Conservation (phyloP, 768 basidiomycete genomes). For the Trametes meyenii region DNA sequence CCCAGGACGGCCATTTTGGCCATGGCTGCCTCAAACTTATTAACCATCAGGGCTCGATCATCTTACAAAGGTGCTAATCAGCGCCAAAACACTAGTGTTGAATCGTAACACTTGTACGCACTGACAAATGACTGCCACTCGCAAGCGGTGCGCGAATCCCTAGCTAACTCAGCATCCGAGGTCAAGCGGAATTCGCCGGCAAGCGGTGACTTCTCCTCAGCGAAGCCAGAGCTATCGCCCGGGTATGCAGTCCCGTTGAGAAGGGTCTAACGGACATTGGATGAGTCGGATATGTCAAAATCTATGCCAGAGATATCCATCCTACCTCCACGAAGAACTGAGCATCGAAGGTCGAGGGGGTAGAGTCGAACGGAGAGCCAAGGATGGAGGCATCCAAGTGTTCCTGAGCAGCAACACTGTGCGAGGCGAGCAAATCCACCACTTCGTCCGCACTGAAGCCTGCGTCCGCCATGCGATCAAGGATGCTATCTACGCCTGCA, state of each 20-base stretch:
- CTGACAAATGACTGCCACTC: constrained; percentile 15
- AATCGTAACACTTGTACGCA: background rate
- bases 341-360: constrained; percentile 31
- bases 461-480: constrained; percentile 23
- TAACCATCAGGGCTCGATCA: constrained; percentile 28
- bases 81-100: background rate
- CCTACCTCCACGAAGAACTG: constrained; percentile 32
- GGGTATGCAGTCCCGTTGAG: constrained; percentile 26
- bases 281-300: background rate
- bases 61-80: background rate
- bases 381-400: constrained; percentile 10
- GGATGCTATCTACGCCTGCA: constrained; percentile 29
- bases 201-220: constrained; percentile 20
- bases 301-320: background rate
- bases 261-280: constrained; percentile 12
- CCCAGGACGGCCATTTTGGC: constrained; percentile 34
- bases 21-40: constrained; percentile 31
- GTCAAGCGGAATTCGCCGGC: constrained; percentile 24
- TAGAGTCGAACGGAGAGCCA: constrained; percentile 31
- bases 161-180: constrained; percentile 13
- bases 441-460: constrained; percentile 22
- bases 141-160: constrained; percentile 12
- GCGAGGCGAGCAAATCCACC: constrained; percentile 28
- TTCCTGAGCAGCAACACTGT: constrained; percentile 23
- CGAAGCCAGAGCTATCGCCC: constrained; percentile 11